Evolutionary conservation across 345 rosid species (phyloP), one percentile per base, ranked within the genome.

Genomic region (Bruguiera parviflora): DNA sequence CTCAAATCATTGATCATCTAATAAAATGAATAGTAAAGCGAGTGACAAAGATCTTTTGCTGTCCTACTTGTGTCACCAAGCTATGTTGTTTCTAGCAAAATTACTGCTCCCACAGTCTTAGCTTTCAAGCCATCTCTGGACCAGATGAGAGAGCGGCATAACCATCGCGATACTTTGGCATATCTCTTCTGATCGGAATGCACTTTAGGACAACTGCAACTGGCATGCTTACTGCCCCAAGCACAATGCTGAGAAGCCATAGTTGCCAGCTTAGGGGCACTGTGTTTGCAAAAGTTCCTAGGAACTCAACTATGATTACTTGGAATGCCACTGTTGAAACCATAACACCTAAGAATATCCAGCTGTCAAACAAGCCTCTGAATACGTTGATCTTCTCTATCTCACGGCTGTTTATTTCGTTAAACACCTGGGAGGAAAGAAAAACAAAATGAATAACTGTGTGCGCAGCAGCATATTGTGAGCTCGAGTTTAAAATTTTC

Each of bases 241-340:
- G 72, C 58, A 83, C 37, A 64, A 92, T 39, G 78, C 96, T 72
- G n/a, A 89, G 83, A 32, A 87, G 70, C 99, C 99, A 95, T 27
- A 86, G 78, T 58, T 89, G 84, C 99, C 96, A 95, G 76, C 86
- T 89, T 56, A 95, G 77, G 0, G 99, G 96, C 69, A 71, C 86
- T 0, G 96, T 90, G 62, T 79, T 77, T 5, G 92, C 92, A 63
- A 90, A 82, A 24, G 88, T 80, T 59, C 92, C 91, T 79, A 90
- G 75, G 61, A 84, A 81, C 76, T 90, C 92, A 3, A 88, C 83
- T 58, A 90, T 88, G 71, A 77, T 64, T 63, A 77, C 67, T 71
- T 90, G 96, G 77, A 88, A 90, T 56, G 67, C 75, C 49, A 88
- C 83, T 1, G 92, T 90, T 57, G 73, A 60, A 2, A 76, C 78